phyloP scores from a whole-genome alignment of 805 yeast species.

The Schizosaccharomyces lindneri region DNA sequence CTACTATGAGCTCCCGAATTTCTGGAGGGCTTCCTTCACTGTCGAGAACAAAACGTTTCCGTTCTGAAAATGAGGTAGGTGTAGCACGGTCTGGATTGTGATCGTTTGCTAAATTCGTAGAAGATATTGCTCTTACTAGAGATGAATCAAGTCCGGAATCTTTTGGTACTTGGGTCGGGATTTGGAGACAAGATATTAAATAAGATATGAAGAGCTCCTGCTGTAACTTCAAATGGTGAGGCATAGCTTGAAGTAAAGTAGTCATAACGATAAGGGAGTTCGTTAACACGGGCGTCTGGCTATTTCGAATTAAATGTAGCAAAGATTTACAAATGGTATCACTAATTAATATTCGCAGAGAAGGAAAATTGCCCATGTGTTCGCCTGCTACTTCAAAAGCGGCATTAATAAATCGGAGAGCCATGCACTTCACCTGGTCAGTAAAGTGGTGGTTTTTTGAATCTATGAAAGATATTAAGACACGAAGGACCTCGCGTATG shows the following conservation, averaged over 20 bases:
- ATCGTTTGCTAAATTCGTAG: conserved; percentile 18
- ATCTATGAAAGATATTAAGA: conserved; percentile 53
- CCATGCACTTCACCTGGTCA: conserved; percentile 65
- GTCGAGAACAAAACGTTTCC: conserved; percentile 4
- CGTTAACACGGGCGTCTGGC: conserved; percentile 46
- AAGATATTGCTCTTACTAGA: conserved; percentile 18
- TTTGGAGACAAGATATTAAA: conserved; percentile 16
- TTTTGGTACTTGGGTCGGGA: conserved; percentile 24
- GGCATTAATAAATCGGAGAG: conserved; percentile 46
- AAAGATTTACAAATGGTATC: conserved; percentile 71
- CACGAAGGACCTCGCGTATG: conserved; percentile 49
- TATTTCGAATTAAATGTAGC: conserved; percentile 51
- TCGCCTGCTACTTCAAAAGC: conserved; percentile 65
- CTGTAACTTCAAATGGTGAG: conserved; percentile 47
- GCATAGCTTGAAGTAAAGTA: conserved; percentile 42
- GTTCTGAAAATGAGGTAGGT: conserved; percentile 6
- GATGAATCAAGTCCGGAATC: conserved; percentile 16
- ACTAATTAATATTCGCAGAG: conserved; percentile 40
- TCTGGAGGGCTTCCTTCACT: conserved; percentile 7
- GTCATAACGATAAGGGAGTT: conserved; percentile 54
- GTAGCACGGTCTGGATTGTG: conserved; percentile 15
- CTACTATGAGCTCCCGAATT: conserved; percentile 54
- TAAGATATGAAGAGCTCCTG: conserved; percentile 31
- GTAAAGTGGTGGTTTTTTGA: conserved; percentile 71
- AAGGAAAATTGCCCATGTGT: conserved; percentile 33